These are phyloP conservation scores for Hyphopichia khmerensis DNA, from an alignment of 1,139 yeast species.

Conservation along the genomic window DNA sequence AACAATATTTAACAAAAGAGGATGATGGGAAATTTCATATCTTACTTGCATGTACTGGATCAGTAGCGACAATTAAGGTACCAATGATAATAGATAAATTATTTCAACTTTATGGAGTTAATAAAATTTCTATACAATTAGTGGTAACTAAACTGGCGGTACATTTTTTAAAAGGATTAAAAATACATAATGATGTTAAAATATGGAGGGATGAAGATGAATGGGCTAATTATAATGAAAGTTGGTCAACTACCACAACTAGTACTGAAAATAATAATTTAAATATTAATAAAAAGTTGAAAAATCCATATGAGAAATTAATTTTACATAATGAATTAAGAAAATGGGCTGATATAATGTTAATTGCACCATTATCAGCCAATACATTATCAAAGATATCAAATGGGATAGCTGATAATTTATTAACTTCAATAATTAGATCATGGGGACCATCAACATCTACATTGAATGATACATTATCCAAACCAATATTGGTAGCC, in stretches of 20 bases:
- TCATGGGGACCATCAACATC: conserved; percentile 76
- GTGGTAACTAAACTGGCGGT: conserved; percentile 83
- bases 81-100: conserved; percentile 83
- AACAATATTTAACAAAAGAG: conserved; percentile 64
- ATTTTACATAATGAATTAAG: conserved; percentile 85
- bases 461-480: conserved; percentile 11
- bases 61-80: conserved; percentile 93
- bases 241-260: conserved; percentile 13
- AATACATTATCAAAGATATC: conserved; percentile 89
- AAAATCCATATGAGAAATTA: conserved; percentile 41
- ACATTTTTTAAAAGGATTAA: conserved; percentile 76
- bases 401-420: conserved; percentile 87
- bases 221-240: conserved; percentile 63
- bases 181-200: conserved; percentile 78
- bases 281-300: conserved; percentile 25
- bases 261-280: conserved; percentile 4
- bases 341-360: conserved; percentile 92
- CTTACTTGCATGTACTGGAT: conserved; percentile 89
- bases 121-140: conserved; percentile 76
- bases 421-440: conserved; percentile 77
- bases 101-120: conserved; percentile 69
- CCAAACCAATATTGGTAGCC: conserved; percentile 81
- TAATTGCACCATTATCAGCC: conserved; percentile 92
- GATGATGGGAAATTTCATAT: conserved; percentile 86
- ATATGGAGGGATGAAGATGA: conserved; percentile 95